Percentiles rank a stretch among this genome's conserved stretches.
phyloP scores from a whole-genome alignment of 2,329 filamentous ascomycete species.

The Epichloe sp. region DNA sequence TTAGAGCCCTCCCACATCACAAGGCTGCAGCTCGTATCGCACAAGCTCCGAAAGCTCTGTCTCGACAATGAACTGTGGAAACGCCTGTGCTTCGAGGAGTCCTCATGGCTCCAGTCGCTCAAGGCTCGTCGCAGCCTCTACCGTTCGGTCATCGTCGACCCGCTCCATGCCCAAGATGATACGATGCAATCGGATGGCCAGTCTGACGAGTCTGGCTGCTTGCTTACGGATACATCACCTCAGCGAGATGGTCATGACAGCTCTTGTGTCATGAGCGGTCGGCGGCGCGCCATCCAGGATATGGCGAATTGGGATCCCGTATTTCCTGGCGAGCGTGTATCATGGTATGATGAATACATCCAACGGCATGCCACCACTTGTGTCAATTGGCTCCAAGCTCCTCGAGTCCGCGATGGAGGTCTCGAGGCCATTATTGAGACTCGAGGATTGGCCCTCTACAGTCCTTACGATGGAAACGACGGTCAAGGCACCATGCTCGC shows the following conservation, averaged over 20 bases:
- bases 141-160: slow-evolving; percentile 13
- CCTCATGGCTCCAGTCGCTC: slow-evolving; percentile 50
- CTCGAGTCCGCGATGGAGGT: slow-evolving; percentile 29
- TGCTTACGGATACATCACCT: background rate
- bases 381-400: slow-evolving; percentile 64
- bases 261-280: background rate
- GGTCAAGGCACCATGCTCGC: slow-evolving; percentile 36
- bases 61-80: slow-evolving; percentile 72
- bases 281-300: slow-evolving; percentile 29
- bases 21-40: slow-evolving; percentile 56
- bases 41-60: slow-evolving; percentile 49
- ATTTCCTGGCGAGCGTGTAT: slow-evolving; percentile 55
- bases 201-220: background rate
- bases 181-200: slow-evolving; percentile 7
- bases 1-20: slow-evolving; percentile 35
- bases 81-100: slow-evolving; percentile 57
- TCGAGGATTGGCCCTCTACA: slow-evolving; percentile 58
- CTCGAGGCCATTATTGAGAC: slow-evolving; percentile 45
- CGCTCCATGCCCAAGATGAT: background rate
- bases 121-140: slow-evolving; percentile 25
- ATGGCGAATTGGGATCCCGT: slow-evolving; percentile 75
- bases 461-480: slow-evolving; percentile 36
- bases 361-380: slow-evolving; percentile 64
- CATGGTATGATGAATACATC: slow-evolving; percentile 85
- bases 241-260: background rate